Conservation (phyloP, 192 early-diverging fungal species). For the Backusella parvicylindrica region DNA sequence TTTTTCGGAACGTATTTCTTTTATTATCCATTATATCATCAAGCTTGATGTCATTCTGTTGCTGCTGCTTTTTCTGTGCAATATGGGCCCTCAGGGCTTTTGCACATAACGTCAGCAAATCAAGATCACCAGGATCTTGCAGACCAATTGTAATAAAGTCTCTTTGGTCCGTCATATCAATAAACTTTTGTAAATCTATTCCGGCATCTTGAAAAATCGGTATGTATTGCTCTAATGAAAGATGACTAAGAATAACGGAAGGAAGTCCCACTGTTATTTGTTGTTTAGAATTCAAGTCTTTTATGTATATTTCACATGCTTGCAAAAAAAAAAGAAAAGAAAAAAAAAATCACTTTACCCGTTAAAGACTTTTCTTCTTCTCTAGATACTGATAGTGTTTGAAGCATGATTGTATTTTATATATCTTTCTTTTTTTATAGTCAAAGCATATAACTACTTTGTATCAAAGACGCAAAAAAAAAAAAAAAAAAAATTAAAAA, state of each 20-base stretch:
- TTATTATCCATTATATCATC: not conserved
- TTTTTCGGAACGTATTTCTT: not conserved
- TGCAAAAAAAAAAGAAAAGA: not conserved
- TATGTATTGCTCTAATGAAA: conserved; percentile 9
- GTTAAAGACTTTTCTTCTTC: not conserved
- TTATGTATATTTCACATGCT: not conserved
- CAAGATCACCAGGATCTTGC: not conserved
- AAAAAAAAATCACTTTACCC: not conserved
- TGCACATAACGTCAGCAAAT: not conserved
- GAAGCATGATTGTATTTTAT: not conserved
- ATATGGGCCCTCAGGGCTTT: not conserved
- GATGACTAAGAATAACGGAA: conserved; percentile 1
- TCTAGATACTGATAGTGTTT: conserved; percentile 1
- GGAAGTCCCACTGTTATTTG: not conserved
- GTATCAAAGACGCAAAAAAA: not conserved
- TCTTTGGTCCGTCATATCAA: conserved; percentile 6
- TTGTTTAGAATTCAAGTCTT: not conserved
- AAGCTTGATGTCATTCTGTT: not conserved
- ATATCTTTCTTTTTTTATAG: not conserved
- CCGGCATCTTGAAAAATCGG: conserved; percentile 1
- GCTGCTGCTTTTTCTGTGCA: not conserved
- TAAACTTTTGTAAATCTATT: conserved; percentile 4
- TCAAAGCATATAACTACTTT: not conserved
- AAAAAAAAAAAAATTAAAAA: not conserved
- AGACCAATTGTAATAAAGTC: conserved; percentile 18